Evolutionary conservation across 2,329 filamentous ascomycete species (phyloP), one percentile per base, ranked within the genome.

Genomic region (Colletotrichum liaoningense): DNA sequence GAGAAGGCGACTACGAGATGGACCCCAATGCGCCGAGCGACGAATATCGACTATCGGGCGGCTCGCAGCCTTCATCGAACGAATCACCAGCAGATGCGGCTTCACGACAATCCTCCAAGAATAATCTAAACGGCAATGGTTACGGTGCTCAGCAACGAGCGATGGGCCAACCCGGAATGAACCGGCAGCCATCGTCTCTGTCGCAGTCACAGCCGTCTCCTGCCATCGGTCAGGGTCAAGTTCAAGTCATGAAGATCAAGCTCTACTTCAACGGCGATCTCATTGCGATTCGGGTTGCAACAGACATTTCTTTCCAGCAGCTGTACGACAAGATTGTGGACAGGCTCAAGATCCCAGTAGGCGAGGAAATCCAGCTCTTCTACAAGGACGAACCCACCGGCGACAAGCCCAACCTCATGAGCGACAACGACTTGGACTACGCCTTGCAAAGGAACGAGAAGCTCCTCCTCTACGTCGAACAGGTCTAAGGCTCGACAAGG

Each of bases 1-100:
- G 95, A 67, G 92, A 95, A 78, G 95, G 95, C 42, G 97, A 99
- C 81, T 97, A 97, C 80, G 96, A 98, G 83, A 95, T 98, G 55
- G 95, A 98, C 74, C 90, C 92, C 0, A 91, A 87, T 75, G 88
- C 86, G 11, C 82, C 86, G 11, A 86, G 88, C 59, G 91, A 93
- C 22, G 92, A 95, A 72, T 95, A 95, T 79, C 89, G 94, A 66
- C 85, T 95, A 28, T 97, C 94, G 8, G 89, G 88, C 72, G 90
- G 88, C 58, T 95, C 93, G 22, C 91, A 91, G 69, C 90, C 88
- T 62, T 94, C 93, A 1, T 92, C 91, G 0, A 87, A 86, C 2
- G 90, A 90, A 69, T 92, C 93, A 14, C 88, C 88, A 6, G 86
- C 86, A 19, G 88, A 90, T 69, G 89, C 84, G 24, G 87, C 88